Percentiles rank a stretch among this genome's conserved stretches.
Conservation (phyloP, 768 basidiomycete genomes). For the Gloeopeniophorella convolvens region DNA sequence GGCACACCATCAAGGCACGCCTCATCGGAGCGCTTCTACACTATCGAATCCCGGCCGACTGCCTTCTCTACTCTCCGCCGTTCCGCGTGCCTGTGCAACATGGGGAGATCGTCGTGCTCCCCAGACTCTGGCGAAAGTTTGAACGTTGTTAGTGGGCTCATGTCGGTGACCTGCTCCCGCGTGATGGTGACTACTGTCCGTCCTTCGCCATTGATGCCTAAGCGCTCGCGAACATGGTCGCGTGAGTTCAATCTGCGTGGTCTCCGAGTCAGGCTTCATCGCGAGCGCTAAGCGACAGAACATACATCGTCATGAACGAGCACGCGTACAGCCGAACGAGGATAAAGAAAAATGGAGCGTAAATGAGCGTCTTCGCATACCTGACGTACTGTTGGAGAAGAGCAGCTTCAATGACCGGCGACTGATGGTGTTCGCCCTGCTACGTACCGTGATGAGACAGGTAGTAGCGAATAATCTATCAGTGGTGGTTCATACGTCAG, state of each 20-base stretch:
- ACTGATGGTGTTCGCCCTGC: too few relatives aligned
- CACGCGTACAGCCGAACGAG: constrained; percentile 8
- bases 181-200: constrained; percentile 1
- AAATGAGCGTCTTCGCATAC: constrained; percentile 7
- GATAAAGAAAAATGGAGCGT: constrained; percentile 12
- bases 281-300: too few relatives aligned
- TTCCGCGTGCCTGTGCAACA: background rate
- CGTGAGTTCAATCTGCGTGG: too few relatives aligned
- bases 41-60: background rate
- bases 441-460: too few relatives aligned
- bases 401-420: background rate
- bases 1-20: too few relatives aligned
- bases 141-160: background rate
- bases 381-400: background rate
- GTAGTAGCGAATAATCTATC: too few relatives aligned
- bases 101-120: background rate
- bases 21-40: too few relatives aligned
- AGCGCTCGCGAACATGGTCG: too few relatives aligned
- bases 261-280: too few relatives aligned
- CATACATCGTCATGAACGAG: constrained; percentile 12
- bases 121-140: background rate
- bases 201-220: too few relatives aligned
- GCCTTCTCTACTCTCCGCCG: constrained; percentile 3
- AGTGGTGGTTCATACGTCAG: too few relatives aligned
- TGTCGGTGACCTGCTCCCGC: background rate